Percentiles rank a stretch among this genome's conserved stretches.
Conservation (phyloP, 306 rosid genomes). For the Rosa multiflora region DNA sequence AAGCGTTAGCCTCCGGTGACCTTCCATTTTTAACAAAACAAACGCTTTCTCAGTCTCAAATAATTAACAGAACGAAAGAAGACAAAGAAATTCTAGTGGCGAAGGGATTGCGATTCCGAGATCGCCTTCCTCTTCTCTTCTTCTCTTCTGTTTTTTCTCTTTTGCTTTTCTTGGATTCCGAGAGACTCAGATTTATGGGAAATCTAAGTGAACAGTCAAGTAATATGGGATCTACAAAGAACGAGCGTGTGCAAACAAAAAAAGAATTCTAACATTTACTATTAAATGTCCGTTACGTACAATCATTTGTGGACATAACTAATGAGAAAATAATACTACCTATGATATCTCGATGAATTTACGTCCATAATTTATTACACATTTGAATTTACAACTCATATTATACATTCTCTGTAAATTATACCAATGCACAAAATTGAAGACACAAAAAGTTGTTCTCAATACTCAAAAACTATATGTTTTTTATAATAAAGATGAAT, state of each 20-base stretch:
- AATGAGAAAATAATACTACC: neutral
- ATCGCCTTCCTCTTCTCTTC: constrained; percentile 2
- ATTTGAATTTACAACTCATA: too few relatives aligned
- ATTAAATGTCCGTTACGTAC: constrained; percentile 8
- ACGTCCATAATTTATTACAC: too few relatives aligned
- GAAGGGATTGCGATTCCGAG: constrained; percentile 1
- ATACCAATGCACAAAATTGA: too few relatives aligned
- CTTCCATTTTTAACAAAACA: constrained; percentile 33
- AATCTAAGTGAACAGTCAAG: neutral
- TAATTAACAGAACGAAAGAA: neutral
- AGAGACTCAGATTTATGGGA: constrained; percentile 25
- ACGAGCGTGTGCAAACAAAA: neutral
- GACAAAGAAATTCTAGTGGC: neutral
- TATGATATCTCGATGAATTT: too few relatives aligned
- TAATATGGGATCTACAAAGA: constrained; percentile 2
- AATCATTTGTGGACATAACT: neutral
- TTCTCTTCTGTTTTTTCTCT: neutral
- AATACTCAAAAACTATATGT: too few relatives aligned
- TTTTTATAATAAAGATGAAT: too few relatives aligned
- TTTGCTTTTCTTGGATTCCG: constrained; percentile 24
- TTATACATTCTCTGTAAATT: too few relatives aligned
- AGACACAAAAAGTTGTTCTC: too few relatives aligned
- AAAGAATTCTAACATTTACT: neutral
- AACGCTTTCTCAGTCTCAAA: neutral
- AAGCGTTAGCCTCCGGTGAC: constrained; percentile 57